Evolutionary conservation across 148 eudicot genomes (phyloP).

Genomic region (Arbutus unedo): DNA sequence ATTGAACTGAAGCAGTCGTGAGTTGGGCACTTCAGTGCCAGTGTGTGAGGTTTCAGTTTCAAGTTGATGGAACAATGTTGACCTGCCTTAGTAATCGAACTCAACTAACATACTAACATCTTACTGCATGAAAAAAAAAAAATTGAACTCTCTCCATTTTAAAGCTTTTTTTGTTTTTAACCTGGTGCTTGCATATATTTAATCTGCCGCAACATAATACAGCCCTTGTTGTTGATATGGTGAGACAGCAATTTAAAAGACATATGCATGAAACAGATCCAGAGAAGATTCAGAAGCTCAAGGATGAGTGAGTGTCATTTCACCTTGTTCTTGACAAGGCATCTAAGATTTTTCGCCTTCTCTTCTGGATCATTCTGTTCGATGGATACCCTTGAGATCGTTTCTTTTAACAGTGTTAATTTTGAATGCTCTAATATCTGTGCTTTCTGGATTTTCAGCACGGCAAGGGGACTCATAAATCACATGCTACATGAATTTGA

Average conservation of each 20-base stretch:
- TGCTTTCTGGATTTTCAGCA: conserved; percentile 36
- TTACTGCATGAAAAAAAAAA: too few species aligned
- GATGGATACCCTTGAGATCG: background rate
- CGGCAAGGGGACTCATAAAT: conserved; percentile 63
- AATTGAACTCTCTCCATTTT: background rate
- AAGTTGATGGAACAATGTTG: too few species aligned
- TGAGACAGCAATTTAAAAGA: conserved; percentile 67
- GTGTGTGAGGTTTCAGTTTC: too few species aligned
- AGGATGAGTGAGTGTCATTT: conserved; percentile 65
- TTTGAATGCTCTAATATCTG: background rate
- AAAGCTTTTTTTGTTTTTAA: background rate
- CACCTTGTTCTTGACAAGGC: background rate
- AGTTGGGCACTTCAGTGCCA: too few species aligned
- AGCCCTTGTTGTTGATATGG: conserved; percentile 53
- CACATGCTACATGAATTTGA: conserved; percentile 59
- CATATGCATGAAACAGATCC: conserved; percentile 73
- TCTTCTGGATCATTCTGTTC: background rate
- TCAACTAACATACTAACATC: too few species aligned
- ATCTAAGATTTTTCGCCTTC: background rate
- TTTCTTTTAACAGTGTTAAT: background rate
- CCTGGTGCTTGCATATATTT: background rate
- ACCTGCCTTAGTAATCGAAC: too few species aligned
- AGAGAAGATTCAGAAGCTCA: conserved; percentile 69
- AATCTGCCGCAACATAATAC: conserved; percentile 70
- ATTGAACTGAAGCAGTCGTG: background rate